Evolutionary conservation across 73 alveolate species (phyloP).

Genomic region (Paramecium octaurelia): DNA sequence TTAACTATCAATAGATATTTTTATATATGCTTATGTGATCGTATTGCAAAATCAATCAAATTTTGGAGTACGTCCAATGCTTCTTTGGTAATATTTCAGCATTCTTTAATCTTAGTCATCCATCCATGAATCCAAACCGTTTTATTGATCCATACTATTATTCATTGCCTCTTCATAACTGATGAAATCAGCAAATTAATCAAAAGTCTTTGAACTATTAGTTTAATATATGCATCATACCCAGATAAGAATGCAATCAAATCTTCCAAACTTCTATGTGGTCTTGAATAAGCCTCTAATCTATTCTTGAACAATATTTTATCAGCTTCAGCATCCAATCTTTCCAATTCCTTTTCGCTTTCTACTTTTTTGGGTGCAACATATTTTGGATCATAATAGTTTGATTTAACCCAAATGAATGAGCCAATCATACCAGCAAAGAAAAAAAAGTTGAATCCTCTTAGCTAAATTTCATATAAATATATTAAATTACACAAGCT

Average conservation of each 20-base stretch:
- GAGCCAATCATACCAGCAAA: conserved; percentile 42
- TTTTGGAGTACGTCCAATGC: conserved; percentile 47
- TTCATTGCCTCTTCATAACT: conserved; percentile 43
- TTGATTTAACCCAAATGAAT: conserved; percentile 1
- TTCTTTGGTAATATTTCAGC: conserved; percentile 56
- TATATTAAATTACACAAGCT: background rate
- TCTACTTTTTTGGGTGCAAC: conserved; percentile 22
- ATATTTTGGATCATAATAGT: conserved; percentile 41
- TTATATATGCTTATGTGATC: background rate
- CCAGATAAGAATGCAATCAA: conserved; percentile 36
- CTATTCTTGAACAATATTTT: conserved; percentile 22
- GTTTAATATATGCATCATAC: background rate
- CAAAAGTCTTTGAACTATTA: conserved; percentile 32
- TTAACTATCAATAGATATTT: background rate
- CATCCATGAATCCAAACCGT: conserved; percentile 63
- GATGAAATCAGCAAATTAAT: conserved; percentile 36
- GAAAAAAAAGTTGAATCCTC: conserved; percentile 39
- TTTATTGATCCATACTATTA: conserved; percentile 19
- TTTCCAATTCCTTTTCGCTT: conserved; percentile 3
- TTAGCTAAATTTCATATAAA: background rate
- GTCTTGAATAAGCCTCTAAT: conserved; percentile 26
- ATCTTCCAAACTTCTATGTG: conserved; percentile 46
- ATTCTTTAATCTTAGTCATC: conserved; percentile 46
- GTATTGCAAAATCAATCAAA: background rate
- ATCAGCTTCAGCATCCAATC: conserved; percentile 51